Conservation (phyloP, 116 monocot species). For the Iris pallida region DNA sequence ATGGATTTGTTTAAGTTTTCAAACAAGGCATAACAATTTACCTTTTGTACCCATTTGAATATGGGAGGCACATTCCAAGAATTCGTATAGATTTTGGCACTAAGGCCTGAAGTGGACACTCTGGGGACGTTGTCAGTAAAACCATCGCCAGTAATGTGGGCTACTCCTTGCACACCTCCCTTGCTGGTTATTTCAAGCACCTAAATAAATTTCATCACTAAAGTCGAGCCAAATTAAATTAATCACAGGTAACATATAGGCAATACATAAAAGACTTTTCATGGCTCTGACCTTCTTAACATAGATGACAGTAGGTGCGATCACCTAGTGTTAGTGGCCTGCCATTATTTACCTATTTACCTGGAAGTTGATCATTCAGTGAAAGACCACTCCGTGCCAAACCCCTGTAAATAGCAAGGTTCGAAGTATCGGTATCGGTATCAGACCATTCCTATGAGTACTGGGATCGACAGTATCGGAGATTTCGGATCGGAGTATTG, state of each 20-base stretch:
- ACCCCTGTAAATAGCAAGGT: conserved; percentile 55
- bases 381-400: conserved; percentile 55
- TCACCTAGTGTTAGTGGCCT: conserved; percentile 54
- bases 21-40: too few species aligned
- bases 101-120: conserved; percentile 7
- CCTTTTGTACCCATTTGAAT: too few species aligned
- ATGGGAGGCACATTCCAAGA: too few species aligned
- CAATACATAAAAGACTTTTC: background rate
- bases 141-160: conserved; percentile 96
- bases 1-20: too few species aligned
- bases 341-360: conserved; percentile 28
- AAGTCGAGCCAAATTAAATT: conserved; percentile 1
- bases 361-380: conserved; percentile 67
- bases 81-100: too few species aligned
- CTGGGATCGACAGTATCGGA: too few species aligned
- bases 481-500: too few species aligned
- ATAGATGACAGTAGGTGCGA: conserved; percentile 92
- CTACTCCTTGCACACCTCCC: conserved; percentile 95
- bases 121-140: conserved; percentile 96
- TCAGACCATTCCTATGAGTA: too few species aligned
- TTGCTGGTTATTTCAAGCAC: conserved; percentile 78
- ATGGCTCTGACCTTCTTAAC: conserved; percentile 70
- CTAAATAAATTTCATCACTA: conserved; percentile 22
- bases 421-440: too few species aligned
- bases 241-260: background rate